Evolutionary conservation across 2,329 filamentous ascomycete species (phyloP).

Genomic region (Pseudogymnoascus sp.): DNA sequence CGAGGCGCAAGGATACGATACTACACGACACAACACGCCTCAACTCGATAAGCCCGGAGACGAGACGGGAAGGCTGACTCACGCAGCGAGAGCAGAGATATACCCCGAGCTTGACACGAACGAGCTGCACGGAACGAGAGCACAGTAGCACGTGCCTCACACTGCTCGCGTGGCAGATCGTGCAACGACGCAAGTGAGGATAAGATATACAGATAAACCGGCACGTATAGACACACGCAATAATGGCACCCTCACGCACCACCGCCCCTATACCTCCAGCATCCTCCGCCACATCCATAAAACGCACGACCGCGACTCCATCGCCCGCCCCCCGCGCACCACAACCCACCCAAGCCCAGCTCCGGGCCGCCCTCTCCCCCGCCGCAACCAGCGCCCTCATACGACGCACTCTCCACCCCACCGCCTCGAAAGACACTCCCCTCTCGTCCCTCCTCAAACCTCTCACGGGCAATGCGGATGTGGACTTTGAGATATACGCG

Average conservation of each 20-base stretch:
- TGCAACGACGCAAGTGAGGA: background rate
- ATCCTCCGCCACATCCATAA: background rate
- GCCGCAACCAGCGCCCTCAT: slow-evolving; percentile 75
- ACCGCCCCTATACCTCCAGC: background rate
- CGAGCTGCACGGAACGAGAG: background rate
- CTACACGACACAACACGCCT: background rate
- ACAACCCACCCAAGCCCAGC: background rate
- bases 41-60: background rate
- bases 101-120: background rate
- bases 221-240: background rate
- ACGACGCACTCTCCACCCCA: slow-evolving; percentile 63
- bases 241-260: background rate
- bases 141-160: background rate
- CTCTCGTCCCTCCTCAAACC: slow-evolving; percentile 82
- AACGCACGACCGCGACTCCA: background rate
- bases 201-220: background rate
- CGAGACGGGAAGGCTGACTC: background rate
- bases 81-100: background rate
- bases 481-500: slow-evolving; percentile 89
- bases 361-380: slow-evolving; percentile 56
- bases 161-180: background rate
- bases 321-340: background rate
- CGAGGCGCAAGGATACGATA: background rate
- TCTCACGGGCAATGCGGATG: slow-evolving; percentile 86
- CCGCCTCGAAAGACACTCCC: slow-evolving; percentile 33